phyloP scores from a whole-genome alignment of 768 basidiomycete genomes.

The Rhodotorula kratochvilovae region DNA sequence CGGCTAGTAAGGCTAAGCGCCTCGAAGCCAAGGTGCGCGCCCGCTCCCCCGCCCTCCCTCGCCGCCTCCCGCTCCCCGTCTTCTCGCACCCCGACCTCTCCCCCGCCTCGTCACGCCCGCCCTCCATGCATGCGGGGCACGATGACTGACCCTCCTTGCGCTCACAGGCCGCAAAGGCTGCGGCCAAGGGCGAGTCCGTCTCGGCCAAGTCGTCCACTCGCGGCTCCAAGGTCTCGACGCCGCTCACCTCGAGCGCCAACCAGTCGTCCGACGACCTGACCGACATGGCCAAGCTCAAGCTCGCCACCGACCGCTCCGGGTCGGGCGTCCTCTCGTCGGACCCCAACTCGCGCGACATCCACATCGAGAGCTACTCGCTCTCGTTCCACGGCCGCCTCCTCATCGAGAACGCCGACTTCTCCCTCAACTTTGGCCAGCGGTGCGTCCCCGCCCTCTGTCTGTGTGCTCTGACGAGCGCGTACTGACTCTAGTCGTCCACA shows the following conservation, averaged over 20 bases:
- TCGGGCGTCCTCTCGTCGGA: conserved; percentile 90
- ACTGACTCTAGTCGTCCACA: conserved; percentile 19
- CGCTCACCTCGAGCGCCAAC: conserved; percentile 77
- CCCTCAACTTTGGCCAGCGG: conserved; percentile 82
- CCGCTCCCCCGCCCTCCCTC: neutral
- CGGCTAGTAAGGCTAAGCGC: conserved; percentile 66
- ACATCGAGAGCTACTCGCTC: conserved; percentile 89
- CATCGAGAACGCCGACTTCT: conserved; percentile 59
- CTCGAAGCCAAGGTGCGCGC: conserved; percentile 74
- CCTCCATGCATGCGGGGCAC: neutral
- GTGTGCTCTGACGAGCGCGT: neutral
- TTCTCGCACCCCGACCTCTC: neutral
- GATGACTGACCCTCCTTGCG: neutral
- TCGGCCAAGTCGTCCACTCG: conserved; percentile 53
- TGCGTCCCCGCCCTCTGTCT: conserved; percentile 12
- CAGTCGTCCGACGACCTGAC: conserved; percentile 71
- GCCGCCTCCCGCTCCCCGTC: neutral
- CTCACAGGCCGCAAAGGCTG: conserved; percentile 56
- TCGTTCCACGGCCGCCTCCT: conserved; percentile 90
- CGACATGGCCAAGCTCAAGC: conserved; percentile 76
- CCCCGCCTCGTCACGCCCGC: neutral
- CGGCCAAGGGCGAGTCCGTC: conserved; percentile 50
- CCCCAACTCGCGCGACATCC: conserved; percentile 87
- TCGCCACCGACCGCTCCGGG: conserved; percentile 81
- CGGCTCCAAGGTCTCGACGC: conserved; percentile 64